phyloP scores from a whole-genome alignment of 225 moss, liverwort and hornwort species.

The Bryum argenteum region DNA sequence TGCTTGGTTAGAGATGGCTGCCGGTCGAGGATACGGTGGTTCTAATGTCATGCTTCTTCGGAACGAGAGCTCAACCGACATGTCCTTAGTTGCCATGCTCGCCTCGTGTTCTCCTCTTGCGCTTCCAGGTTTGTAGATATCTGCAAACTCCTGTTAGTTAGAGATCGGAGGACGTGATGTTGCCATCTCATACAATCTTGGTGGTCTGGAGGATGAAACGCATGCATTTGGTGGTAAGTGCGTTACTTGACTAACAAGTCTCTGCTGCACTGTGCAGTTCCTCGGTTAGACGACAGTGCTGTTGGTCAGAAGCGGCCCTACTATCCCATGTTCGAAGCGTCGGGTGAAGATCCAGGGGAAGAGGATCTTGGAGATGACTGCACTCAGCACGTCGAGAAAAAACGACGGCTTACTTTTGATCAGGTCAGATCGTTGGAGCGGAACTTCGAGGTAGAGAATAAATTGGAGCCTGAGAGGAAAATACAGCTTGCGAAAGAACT shows the following conservation, averaged over 20 bases:
- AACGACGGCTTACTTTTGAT: slow-evolving; percentile 80
- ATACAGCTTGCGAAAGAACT: slow-evolving; percentile 97
- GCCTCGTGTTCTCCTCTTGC: slow-evolving; percentile 71
- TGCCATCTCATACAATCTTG: background rate
- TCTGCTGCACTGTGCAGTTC: slow-evolving; percentile 46
- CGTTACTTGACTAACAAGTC: background rate
- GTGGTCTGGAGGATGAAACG: background rate
- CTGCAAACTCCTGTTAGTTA: background rate
- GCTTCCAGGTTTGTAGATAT: slow-evolving; percentile 55
- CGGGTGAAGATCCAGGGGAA: slow-evolving; percentile 86
- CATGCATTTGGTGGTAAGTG: background rate
- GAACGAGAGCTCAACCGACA: slow-evolving; percentile 85
- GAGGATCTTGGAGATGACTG: slow-evolving; percentile 87
- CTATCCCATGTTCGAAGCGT: slow-evolving; percentile 77
- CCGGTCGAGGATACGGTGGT: slow-evolving; percentile 40
- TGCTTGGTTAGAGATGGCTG: slow-evolving; percentile 44
- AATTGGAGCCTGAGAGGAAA: slow-evolving; percentile 98
- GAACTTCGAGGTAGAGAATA: slow-evolving; percentile 97
- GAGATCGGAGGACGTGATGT: slow-evolving; percentile 9
- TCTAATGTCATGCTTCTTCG: slow-evolving; percentile 87
- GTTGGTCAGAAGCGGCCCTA: slow-evolving; percentile 76
- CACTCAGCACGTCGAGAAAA: slow-evolving; percentile 85
- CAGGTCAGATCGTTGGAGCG: slow-evolving; percentile 94
- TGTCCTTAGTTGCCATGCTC: slow-evolving; percentile 87
- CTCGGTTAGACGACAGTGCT: slow-evolving; percentile 76